Evolutionary conservation across 2,329 filamentous ascomycete genomes (phyloP).

Genomic region (Rhinocladiella similis): DNA sequence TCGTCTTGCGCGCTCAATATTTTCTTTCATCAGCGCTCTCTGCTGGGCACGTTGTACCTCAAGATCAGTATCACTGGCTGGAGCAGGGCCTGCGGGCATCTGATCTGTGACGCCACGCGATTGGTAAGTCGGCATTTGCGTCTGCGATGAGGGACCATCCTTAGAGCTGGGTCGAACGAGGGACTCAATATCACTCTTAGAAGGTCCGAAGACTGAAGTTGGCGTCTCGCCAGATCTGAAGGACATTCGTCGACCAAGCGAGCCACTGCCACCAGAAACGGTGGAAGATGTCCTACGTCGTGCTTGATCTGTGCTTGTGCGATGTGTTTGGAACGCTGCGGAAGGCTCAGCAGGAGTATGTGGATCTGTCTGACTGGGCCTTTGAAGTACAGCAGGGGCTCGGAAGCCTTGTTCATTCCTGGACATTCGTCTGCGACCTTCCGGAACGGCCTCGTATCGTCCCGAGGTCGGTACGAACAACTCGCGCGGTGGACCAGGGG

Average conservation of each 20-base stretch:
- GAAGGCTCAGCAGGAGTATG: conserved; percentile 76
- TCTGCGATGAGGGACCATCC: conserved; percentile 19
- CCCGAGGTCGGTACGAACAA: conserved; percentile 95
- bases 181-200: conserved; percentile 33
- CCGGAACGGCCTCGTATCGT: conserved; percentile 82
- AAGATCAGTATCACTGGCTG: conserved; percentile 23
- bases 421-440: conserved; percentile 68
- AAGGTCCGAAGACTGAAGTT: conserved; percentile 39
- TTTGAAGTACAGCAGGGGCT: conserved; percentile 77
- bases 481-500: conserved; percentile 65
- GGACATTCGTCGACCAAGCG: conserved; percentile 64
- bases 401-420: conserved; percentile 67
- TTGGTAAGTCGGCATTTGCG: conserved; percentile 33
- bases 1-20: conserved; percentile 57
- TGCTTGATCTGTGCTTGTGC: conserved; percentile 65
- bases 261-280: conserved; percentile 81
- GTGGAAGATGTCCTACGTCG: conserved; percentile 86
- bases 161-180: conserved; percentile 35
- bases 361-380: conserved; percentile 63
- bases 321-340: conserved; percentile 78
- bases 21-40: conserved; percentile 62
- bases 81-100: conserved; percentile 28
- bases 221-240: conserved; percentile 49
- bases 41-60: conserved; percentile 43
- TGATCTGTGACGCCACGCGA: conserved; percentile 32